Base-by-base conservation (phyloP, 768 basidiomycete species). In the Auriculariales sp. region DNA sequence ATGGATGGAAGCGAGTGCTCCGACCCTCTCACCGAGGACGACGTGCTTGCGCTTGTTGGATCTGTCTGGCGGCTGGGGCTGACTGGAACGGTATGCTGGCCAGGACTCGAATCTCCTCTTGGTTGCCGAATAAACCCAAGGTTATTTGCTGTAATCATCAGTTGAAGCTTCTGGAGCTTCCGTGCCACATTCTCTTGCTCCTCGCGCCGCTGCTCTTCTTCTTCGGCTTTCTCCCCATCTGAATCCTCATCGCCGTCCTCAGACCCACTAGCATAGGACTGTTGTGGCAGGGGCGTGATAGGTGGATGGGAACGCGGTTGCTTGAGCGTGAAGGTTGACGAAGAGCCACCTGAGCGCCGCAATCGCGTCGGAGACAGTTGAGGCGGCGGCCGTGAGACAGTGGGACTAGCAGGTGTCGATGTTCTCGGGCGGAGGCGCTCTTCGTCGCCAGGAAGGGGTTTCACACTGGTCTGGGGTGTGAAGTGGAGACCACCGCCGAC, bases 1-100 rank as follows among this genome's bases (percentile, higher is more conserved):
- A 90, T 87, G 14, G 84, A 83, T 1, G 83, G 84, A 30, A 87
- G 83, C 0, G 87, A 90, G 44, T 75, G 82, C 1, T 81, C 81
- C 17, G 87, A 88, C 53, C 36, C 77, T 75, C 11, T 77, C 66
- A 59, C 81, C 83, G 48, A 49, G n/a, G 48, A 49, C 12, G 85
- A 86, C 7, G 84, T 69, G 57, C 84, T 87, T 52, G 81, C 82
- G 53, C 81, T 82, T 19, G 72, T 69, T 56, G 69, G 77, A 19
- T 59, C 68, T 44, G 68, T 68, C 50, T 56, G 64, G 30, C 59
- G 60, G 51, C 62, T 64, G 39, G 53, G 50, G 17, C 48, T 35
- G 27, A 34, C 31, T 44, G 48, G 51, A 32, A 29, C 46, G 32
- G n/a, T 46, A n/a, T 11, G 49, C 30, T 32, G 14, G 25, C 15